Percentiles rank a stretch among this genome's conserved stretches.
Evolutionary conservation across 768 basidiomycete species (phyloP).

Genomic region (Mycena galopus): DNA sequence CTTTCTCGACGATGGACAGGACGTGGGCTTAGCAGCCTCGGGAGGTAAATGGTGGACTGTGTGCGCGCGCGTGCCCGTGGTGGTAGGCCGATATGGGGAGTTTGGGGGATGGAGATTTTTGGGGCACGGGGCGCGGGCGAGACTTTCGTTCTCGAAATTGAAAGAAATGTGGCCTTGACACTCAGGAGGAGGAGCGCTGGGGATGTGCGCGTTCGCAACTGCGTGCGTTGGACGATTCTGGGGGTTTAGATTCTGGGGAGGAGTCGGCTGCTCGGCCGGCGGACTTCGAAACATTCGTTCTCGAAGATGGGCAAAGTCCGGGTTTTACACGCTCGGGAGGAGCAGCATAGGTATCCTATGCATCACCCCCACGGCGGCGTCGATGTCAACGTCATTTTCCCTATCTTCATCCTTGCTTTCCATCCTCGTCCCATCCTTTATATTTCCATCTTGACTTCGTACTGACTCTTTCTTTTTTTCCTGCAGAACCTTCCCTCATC

Average conservation of each 20-base stretch:
- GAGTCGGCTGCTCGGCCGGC: not conserved
- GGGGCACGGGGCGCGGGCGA: no score
- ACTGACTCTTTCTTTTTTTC: not conserved
- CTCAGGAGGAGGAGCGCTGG: not conserved
- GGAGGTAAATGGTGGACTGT: not conserved
- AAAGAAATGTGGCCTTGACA: not conserved
- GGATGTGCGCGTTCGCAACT: not conserved
- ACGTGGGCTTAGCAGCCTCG: not conserved
- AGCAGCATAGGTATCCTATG: not conserved
- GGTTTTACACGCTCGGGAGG: not conserved
- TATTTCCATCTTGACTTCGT: not conserved
- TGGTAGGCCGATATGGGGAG: not conserved
- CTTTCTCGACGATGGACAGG: not conserved
- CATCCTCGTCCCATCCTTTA: not conserved
- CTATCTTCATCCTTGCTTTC: no score
- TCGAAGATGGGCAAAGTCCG: not conserved
- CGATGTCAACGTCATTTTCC: no score
- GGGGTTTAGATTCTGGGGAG: not conserved
- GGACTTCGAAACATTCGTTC: no score
- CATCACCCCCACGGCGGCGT: not conserved
- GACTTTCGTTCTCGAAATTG: not conserved
- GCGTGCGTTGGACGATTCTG: not conserved
- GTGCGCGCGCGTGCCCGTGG: not conserved
- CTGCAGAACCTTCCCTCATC: constrained; percentile 13
- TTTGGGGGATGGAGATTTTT: not conserved